Conservation (phyloP, 345 rosid species). For the Gossypium longicalyx region DNA sequence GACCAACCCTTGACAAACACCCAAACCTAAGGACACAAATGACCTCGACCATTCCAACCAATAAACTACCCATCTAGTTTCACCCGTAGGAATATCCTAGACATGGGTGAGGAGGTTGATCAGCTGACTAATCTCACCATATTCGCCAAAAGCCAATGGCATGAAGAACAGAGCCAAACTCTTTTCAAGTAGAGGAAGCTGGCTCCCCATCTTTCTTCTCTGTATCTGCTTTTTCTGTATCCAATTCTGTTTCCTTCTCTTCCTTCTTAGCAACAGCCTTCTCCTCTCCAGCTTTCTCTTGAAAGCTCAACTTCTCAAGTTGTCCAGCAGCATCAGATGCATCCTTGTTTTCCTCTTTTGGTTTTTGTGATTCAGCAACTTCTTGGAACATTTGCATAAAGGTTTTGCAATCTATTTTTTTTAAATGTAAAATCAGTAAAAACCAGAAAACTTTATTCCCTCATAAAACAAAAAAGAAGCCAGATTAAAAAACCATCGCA, state of each 20-base stretch:
- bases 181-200: constrained; percentile 39
- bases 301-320: constrained; percentile 66
- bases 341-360: constrained; percentile 59
- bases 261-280: constrained; percentile 26
- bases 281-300: constrained; percentile 37
- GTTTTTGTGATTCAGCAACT: constrained; percentile 58
- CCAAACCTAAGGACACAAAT: constrained; percentile 24
- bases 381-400: constrained; percentile 79
- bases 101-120: background rate
- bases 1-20: constrained; percentile 29
- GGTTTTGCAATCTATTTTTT: constrained; percentile 59
- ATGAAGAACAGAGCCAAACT: constrained; percentile 6
- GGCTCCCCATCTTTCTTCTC: constrained; percentile 53
- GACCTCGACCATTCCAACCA: constrained; percentile 30
- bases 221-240: constrained; percentile 26
- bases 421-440: background rate
- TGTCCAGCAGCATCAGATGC: constrained; percentile 64
- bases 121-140: background rate
- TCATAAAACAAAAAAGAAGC: background rate
- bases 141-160: constrained; percentile 11
- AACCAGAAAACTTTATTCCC: background rate
- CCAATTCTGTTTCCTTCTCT: constrained; percentile 30
- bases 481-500: background rate
- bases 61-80: constrained; percentile 2
- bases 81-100: constrained; percentile 9